Percentiles rank a stretch among this genome's conserved stretches.
Conservation (phyloP, 2,329 filamentous ascomycete species). For the Metarhizium anisopliae region DNA sequence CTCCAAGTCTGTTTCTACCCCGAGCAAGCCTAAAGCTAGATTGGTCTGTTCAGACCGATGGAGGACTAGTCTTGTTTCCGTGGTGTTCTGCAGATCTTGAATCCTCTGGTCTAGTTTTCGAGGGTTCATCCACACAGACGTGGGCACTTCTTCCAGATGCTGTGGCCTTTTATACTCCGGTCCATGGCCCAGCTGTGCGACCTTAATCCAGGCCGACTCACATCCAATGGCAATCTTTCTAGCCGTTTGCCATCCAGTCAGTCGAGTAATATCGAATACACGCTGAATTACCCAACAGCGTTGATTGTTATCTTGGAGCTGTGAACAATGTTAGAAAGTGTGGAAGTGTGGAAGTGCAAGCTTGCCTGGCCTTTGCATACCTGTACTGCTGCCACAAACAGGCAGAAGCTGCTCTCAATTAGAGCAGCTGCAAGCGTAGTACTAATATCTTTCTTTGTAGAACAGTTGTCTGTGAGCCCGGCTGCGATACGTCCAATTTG, state of each 20-base stretch:
- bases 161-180: slow-evolving; percentile 57
- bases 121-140: slow-evolving; percentile 39
- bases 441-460: slow-evolving; percentile 51
- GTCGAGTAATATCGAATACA: slow-evolving; percentile 63
- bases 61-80: slow-evolving; percentile 44
- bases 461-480: slow-evolving; percentile 52
- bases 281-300: slow-evolving; percentile 69
- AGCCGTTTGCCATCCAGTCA: slow-evolving; percentile 84
- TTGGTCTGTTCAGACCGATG: slow-evolving; percentile 54
- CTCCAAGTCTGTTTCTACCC: slow-evolving; percentile 67
- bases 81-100: slow-evolving; percentile 33
- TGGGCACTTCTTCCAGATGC: slow-evolving; percentile 26
- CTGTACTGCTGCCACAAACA: slow-evolving; percentile 81
- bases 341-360: neutral
- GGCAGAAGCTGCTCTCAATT: slow-evolving; percentile 70
- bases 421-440: slow-evolving; percentile 72
- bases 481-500: slow-evolving; percentile 74
- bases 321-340: neutral
- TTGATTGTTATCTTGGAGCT: slow-evolving; percentile 52
- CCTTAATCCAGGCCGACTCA: slow-evolving; percentile 74
- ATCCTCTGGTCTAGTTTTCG: slow-evolving; percentile 44
- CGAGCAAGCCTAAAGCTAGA: slow-evolving; percentile 71
- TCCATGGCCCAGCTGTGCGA: slow-evolving; percentile 62
- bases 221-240: slow-evolving; percentile 74
- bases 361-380: slow-evolving; percentile 24